phyloP scores from a whole-genome alignment of 495 filamentous ascomycete species.

The Neurospora africana region DNA sequence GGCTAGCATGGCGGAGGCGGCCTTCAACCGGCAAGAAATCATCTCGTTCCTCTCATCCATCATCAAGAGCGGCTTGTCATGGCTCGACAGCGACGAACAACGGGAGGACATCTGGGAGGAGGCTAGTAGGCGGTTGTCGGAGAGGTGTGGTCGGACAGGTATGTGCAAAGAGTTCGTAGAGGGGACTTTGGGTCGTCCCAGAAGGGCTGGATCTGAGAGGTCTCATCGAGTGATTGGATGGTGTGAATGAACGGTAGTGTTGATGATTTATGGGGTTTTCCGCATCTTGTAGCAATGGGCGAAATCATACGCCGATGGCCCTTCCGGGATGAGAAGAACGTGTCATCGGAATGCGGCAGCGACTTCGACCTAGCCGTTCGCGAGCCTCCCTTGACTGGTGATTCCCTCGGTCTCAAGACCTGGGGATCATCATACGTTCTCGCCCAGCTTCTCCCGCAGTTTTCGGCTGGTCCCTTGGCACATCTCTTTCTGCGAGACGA shows the following conservation, averaged over 20 bases:
- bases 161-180: slow-evolving; percentile 2
- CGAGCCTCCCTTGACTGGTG: slow-evolving; percentile 77
- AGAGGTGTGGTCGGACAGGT: slow-evolving; percentile 65
- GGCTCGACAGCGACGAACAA: slow-evolving; percentile 62
- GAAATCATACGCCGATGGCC: slow-evolving; percentile 65
- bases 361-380: slow-evolving; percentile 56
- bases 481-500: slow-evolving; percentile 22
- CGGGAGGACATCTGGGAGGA: slow-evolving; percentile 69
- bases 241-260: background rate
- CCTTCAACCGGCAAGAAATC: slow-evolving; percentile 28
- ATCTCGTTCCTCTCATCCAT: slow-evolving; percentile 62
- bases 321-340: slow-evolving; percentile 30
- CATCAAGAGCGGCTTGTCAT: slow-evolving; percentile 60
- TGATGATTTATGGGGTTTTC: background rate
- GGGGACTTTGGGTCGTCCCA: background rate
- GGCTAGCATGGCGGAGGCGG: slow-evolving; percentile 7
- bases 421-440: slow-evolving; percentile 86
- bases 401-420: slow-evolving; percentile 85
- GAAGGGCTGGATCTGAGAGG: background rate
- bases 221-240: background rate
- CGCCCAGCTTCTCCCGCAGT: slow-evolving; percentile 54
- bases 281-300: slow-evolving; percentile 55
- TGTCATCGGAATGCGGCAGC: background rate
- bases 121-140: slow-evolving; percentile 65
- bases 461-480: slow-evolving; percentile 24